Base-by-base conservation (phyloP, 192 early-diverging fungal species). In the Coemansia sp. region DNA sequence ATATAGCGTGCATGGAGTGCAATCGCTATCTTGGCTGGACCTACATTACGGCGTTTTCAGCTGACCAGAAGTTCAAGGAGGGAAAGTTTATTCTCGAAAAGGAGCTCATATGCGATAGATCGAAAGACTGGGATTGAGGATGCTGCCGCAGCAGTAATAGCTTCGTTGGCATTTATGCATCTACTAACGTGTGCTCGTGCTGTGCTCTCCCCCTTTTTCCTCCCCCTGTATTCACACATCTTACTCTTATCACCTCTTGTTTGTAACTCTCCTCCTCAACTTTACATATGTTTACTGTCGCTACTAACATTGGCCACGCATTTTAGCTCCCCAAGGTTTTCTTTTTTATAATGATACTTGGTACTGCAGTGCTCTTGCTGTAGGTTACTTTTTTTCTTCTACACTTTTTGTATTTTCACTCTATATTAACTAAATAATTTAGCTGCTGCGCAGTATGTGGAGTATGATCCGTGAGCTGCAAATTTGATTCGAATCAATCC, bases 81-180 rank as follows among this genome's bases (percentile, higher is more conserved):
- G 80, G 80, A 45, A 74, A 78, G 64, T 83, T 77, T 53, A 78
- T 83, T 37, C 72, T 78, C 22, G 75, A 83, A 43, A 69, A 68
- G 39, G 71, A 70, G 50, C 67, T 73, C 11, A 74, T 82, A 29
- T 67, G 53, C 58, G 74, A 82, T 44, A 52, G 73, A 35, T 68
- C 68, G 13, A 70, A 68, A 45, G 74, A 82, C 29, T 82, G 76
- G 76, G 62, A 67, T 16, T 67, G 64, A 41, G 62, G 60, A 65
- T 0, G 22, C 12, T 8, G 55, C 32, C 29, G 55, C 15, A 35
- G 52, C 27, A 47, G 45, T 47, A 47, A 18, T 47, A 47, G 45
- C 8, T 20, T 47, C 18, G 0, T 2, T 20, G 45, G 45, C 45
- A 47, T 47, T 20, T 52, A n/a, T n/a, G 22, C 50, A 52, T 52